Conservation (phyloP, 768 basidiomycete species). For the Nidula microcarpa region DNA sequence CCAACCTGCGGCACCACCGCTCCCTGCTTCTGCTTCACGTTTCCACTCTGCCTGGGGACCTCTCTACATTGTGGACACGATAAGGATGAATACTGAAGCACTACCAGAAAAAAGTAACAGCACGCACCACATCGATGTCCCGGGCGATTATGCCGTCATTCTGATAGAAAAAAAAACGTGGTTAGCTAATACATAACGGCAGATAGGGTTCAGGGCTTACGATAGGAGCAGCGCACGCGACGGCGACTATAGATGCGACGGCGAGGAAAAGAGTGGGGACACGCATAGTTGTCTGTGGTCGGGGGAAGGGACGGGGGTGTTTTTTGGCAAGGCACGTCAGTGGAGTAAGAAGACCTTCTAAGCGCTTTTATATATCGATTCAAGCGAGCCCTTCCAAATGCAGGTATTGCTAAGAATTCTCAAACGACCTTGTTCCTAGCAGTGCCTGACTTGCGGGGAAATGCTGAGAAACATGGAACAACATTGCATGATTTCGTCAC, state of each 20-base stretch:
- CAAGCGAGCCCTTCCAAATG: constrained; percentile 14
- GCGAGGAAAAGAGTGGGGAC: constrained; percentile 1
- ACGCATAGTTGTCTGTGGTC: not conserved
- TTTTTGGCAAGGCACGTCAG: not conserved
- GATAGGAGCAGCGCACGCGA: constrained; percentile 13
- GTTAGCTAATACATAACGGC: not conserved
- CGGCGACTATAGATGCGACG: constrained; percentile 3
- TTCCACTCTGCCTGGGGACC: constrained; percentile 1
- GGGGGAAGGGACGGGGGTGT: not conserved
- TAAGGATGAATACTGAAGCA: not conserved
- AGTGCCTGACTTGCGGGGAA: constrained; percentile 14
- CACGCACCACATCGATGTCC: constrained; percentile 11
- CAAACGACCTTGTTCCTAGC: constrained; percentile 10
- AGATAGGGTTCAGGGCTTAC: not conserved
- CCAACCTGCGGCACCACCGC: constrained; percentile 1
- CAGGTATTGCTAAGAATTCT: constrained; percentile 14
- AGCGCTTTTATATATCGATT: not conserved
- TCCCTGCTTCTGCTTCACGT: constrained; percentile 4
- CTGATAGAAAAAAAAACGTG: constrained; percentile 8
- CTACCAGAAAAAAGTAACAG: not conserved
- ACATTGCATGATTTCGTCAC: not conserved
- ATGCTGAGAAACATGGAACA: not conserved
- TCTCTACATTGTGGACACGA: not conserved
- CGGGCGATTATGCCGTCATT: constrained; percentile 10
- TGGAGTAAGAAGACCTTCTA: not conserved